Base-by-base conservation (phyloP, 1,139 yeast species). In the Debaryomyces psychrophilus region DNA sequence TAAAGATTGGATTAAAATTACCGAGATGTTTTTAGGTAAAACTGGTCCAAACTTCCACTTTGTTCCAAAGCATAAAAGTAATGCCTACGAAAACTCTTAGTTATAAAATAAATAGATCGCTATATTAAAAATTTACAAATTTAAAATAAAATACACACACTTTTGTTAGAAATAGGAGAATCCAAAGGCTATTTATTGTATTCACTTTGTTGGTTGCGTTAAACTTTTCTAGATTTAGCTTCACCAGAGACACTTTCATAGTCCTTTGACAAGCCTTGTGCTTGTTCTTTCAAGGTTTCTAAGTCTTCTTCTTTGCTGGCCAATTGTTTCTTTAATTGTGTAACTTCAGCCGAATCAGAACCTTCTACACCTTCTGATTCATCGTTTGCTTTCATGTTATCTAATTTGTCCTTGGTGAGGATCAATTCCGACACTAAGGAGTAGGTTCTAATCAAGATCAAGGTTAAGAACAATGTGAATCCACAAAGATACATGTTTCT, bases 401-500 rank as follows among this genome's bases (percentile, higher is more conserved):
- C 86, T 62, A 88, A 77, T 52, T 78, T 79, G 58, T 80, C 84
- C 65, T 81, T 81, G 39, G 82, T 73, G 36, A 67, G 65, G 52
- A 90, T 70, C 67, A 90, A 76, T 59, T 88, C 95, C 45, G 83
- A 83, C 28, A 90, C 96, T 62, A 92, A 76, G 4, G 82, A 74
- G 64, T 87, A 90, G n/a, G 97, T 90, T 69, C 97, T 81, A 59
- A 86, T 84, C 57, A 92, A 82, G 49, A 90, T 86, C 60, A 90
- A 76, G 1, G 97, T 88, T 62, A 93, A 75, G 66, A 95, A 95
- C 65, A 95, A 77, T 2, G 98, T 90, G 69, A 92, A 90, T 1
- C 99, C 99, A 59, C 97, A 90, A 50, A 95, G 79, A 61, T 95
- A 95, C 87, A 92, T 85, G 74, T 95, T 95, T 71, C 99, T 83